phyloP scores from a whole-genome alignment of 176 grass and related monocot genomes.

The Cenchrus purpureus region DNA sequence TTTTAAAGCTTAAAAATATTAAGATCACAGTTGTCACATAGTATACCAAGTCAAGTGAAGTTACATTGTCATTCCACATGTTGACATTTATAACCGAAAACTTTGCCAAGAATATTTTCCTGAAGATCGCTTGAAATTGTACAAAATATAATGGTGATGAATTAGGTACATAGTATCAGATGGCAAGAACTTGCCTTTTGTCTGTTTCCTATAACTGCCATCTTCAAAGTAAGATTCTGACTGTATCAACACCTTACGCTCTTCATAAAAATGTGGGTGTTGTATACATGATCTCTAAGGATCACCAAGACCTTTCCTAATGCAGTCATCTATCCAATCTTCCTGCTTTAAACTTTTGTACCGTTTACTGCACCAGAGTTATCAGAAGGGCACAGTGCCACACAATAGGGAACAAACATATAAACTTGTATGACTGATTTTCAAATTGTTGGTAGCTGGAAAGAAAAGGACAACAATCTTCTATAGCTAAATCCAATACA shows the following conservation, averaged over 20 bases:
- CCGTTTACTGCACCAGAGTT: neutral
- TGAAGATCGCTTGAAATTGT: neutral
- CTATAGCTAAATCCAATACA: neutral
- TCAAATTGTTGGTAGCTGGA: neutral
- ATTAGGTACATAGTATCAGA: neutral
- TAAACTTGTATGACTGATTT: neutral
- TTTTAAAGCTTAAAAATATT: too few species aligned
- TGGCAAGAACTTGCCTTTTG: conserved; percentile 1
- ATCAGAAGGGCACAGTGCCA: neutral
- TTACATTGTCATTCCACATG: neutral
- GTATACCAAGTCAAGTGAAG: neutral
- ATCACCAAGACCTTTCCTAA: neutral
- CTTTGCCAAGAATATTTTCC: neutral
- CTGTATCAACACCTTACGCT: neutral
- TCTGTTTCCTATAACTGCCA: neutral
- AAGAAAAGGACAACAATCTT: too few species aligned
- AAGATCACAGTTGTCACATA: neutral
- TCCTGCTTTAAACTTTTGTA: neutral
- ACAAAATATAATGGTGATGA: neutral
- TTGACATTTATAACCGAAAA: neutral
- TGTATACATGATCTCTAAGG: neutral
- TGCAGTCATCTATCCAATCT: neutral
- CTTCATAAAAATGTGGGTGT: neutral
- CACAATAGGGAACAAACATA: neutral
- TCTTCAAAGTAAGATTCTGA: neutral